Percentiles rank a stretch among this genome's conserved stretches.
Conservation (phyloP, 352 stramenopile genomes). For the Phytophthora sp. region DNA sequence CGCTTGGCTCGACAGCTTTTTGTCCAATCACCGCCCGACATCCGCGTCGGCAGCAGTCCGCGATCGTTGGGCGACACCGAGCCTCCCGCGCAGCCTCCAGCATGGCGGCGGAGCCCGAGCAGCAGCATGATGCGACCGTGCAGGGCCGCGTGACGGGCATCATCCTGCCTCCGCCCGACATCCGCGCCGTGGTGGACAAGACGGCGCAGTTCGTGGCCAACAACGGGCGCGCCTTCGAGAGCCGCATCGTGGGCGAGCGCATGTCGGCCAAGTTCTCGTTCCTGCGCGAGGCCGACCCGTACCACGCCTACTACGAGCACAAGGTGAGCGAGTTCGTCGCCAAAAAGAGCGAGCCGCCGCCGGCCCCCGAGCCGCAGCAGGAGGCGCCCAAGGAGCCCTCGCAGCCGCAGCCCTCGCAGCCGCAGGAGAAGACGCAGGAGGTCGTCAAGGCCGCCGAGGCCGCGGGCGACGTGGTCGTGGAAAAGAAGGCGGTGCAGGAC, state of each 20-base stretch:
- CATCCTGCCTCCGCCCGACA: conserved; percentile 98
- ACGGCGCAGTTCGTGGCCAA: conserved; percentile 98
- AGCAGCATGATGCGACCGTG: conserved; percentile 43
- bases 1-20: no score
- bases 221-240: conserved; percentile 98
- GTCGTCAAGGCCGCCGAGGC: conserved; percentile 32
- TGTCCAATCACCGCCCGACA: no score
- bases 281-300: conserved; percentile 93
- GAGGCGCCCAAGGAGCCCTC: conserved; percentile 24
- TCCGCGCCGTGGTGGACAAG: conserved; percentile 98
- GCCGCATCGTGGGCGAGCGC: conserved; percentile 95
- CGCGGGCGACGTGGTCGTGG: conserved; percentile 65
- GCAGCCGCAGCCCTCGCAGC: conserved; percentile 10
- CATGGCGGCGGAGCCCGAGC: conserved; percentile 29
- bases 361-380: conserved; percentile 15
- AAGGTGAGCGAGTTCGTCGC: conserved; percentile 91
- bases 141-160: conserved; percentile 89
- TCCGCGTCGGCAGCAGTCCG: no score
- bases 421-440: conserved; percentile 31
- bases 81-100: conserved; percentile 1
- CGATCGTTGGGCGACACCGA: background rate
- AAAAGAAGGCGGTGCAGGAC: conserved; percentile 86
- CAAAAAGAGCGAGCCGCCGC: conserved; percentile 32
- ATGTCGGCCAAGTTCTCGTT: conserved; percentile 98
- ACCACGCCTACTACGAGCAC: conserved; percentile 99